Evolutionary conservation across 2,329 filamentous ascomycete species (phyloP).

Genomic region (Pseudopithomyces chartarum): DNA sequence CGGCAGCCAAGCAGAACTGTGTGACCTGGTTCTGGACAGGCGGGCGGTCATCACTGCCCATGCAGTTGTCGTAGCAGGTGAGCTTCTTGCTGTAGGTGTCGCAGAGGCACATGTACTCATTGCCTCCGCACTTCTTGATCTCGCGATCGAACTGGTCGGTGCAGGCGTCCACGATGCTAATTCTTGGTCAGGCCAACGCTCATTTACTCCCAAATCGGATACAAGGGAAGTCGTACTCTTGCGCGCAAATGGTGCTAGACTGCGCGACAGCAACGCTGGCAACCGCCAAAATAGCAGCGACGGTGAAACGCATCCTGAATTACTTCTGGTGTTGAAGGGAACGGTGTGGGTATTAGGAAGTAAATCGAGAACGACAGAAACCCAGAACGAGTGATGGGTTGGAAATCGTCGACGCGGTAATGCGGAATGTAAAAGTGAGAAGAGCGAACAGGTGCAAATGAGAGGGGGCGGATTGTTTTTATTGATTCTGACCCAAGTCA

Average conservation of each 20-base stretch:
- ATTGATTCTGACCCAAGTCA: background rate
- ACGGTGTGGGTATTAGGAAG: background rate
- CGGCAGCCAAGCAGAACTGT: conserved; percentile 49
- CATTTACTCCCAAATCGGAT: background rate
- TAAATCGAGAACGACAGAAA: conserved; percentile 8
- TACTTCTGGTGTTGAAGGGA: background rate
- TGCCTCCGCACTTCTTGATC: conserved; percentile 50
- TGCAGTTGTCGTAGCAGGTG: conserved; percentile 70
- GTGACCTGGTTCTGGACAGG: conserved; percentile 43
- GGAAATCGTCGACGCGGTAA: background rate
- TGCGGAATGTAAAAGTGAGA: background rate
- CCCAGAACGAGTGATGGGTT: conserved; percentile 32
- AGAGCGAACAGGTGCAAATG: background rate
- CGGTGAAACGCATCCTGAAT: conserved; percentile 41
- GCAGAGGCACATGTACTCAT: conserved; percentile 64
- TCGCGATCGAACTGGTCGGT: conserved; percentile 47
- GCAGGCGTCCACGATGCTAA: conserved; percentile 59
- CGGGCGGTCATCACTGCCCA: conserved; percentile 48
- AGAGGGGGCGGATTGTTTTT: background rate
- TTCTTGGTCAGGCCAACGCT: background rate
- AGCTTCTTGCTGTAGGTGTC: conserved; percentile 58
- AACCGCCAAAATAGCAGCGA: conserved; percentile 34
- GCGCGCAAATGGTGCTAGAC: conserved; percentile 37
- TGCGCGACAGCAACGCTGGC: conserved; percentile 49
- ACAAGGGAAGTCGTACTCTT: conserved; percentile 40